Base-by-base conservation (phyloP, 2,329 filamentous ascomycete genomes). In the Talaromyces funiculosus region DNA sequence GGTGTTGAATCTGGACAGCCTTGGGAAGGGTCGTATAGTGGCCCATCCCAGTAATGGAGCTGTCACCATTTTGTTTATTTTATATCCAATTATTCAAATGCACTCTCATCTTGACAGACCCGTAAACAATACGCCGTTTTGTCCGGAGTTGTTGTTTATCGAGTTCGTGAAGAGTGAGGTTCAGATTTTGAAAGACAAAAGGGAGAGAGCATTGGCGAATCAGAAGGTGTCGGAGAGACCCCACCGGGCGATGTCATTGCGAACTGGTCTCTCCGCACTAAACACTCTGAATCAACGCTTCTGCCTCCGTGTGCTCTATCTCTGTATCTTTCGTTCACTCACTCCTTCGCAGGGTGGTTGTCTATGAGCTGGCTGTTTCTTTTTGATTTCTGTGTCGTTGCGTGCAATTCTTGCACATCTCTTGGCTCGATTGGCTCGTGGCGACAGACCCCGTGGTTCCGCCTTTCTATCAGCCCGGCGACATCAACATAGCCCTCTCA, bases 221-320 rank as follows among this genome's bases (percentile, higher is more conserved):
- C 61, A 62, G 20, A 22, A 20, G 16, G n/a, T 7, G 2, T 24
- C 51, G 22, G 22, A 31, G 31, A 22, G 60, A 16, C 49, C 35
- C 55, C 53, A 56, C 59, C 45, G 12, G 35, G 26, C 59, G 59
- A 61, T 61, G 60, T 61, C 60, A 61, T 62, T 40, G 45, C 55
- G 55, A 24, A 22, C 24, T 57, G 51, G 51, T 54, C 33, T 54
- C 51, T 54, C 51, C 35, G 47, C 51, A 38, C 51, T 54, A 37
- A 38, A 37, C 51, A 29, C 51, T 9, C 12, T 40, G 33, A n/a
- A 43, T 18, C 51, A 47, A 57, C 56, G 56, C 51, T 54, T 43
- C 60, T 62, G 60, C 60, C 56, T 59, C 33, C 20, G 43, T 20
- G 22, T 26, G 16, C 18, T 38, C 24, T 12, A 14, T 38, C 45